phyloP scores from a whole-genome alignment of 2,329 filamentous ascomycete genomes.

The Coniochaeta sp. region DNA sequence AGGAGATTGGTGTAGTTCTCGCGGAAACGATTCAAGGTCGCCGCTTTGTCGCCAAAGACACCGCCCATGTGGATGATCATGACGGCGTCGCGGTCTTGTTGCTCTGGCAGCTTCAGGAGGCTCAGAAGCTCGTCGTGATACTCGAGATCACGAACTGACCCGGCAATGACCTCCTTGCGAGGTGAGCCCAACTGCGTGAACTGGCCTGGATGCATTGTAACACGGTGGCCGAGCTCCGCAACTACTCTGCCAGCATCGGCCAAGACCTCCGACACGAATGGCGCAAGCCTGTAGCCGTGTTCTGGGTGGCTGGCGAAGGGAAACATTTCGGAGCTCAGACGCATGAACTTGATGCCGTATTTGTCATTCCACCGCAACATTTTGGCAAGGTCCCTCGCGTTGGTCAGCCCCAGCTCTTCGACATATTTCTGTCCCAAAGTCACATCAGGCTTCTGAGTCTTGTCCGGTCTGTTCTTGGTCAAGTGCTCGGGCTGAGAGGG shows the following conservation, averaged over 20 bases:
- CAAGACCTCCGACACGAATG: constrained; percentile 73
- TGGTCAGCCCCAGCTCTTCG: constrained; percentile 69
- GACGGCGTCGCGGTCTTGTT: constrained; percentile 76
- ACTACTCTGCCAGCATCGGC: constrained; percentile 71
- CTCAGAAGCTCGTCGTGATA: constrained; percentile 84
- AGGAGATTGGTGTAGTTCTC: constrained; percentile 62
- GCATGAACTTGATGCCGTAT: constrained; percentile 87
- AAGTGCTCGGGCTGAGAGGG: constrained; percentile 70
- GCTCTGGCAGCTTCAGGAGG: constrained; percentile 67
- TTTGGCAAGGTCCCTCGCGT: constrained; percentile 75
- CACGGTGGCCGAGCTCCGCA: constrained; percentile 69
- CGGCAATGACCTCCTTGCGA: constrained; percentile 65
- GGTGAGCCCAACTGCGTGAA: constrained; percentile 90
- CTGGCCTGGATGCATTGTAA: constrained; percentile 87
- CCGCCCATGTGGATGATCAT: constrained; percentile 96
- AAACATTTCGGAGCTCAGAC: constrained; percentile 93
- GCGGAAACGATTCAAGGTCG: constrained; percentile 70
- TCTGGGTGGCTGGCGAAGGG: constrained; percentile 86
- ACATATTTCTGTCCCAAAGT: constrained; percentile 65
- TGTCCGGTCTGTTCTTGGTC: constrained; percentile 81
- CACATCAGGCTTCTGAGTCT: constrained; percentile 56
- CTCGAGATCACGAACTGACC: constrained; percentile 71
- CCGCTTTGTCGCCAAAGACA: constrained; percentile 76
- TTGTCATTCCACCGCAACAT: constrained; percentile 89
- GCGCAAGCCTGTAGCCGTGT: constrained; percentile 76